Evolutionary conservation across 805 yeast species (phyloP).

Genomic region (Kazachstania psychrophila): DNA sequence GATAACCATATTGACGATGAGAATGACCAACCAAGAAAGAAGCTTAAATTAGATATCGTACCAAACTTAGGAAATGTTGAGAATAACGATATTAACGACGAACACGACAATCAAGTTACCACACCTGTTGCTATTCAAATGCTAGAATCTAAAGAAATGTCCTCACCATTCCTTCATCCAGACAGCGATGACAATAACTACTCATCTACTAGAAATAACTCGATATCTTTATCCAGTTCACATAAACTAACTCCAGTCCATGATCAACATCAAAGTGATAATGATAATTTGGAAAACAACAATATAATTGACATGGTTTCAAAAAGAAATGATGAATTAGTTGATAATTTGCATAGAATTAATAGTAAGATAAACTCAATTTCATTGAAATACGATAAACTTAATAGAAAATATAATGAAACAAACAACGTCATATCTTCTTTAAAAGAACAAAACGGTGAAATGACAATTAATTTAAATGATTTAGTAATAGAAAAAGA

Average conservation of each 20-base stretch:
- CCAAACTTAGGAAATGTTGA: slow-evolving; percentile 13
- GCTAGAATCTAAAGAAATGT: slow-evolving; percentile 10
- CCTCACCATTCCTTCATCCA: slow-evolving; percentile 1
- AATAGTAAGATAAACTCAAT: slow-evolving; percentile 14
- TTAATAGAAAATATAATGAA: slow-evolving; percentile 8
- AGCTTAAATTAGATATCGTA: slow-evolving; percentile 14
- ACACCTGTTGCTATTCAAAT: slow-evolving; percentile 26
- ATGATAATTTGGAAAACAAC: slow-evolving; percentile 3
- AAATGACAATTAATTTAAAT: slow-evolving; percentile 4
- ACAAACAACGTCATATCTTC: slow-evolving; percentile 5
- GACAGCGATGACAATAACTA: not conserved
- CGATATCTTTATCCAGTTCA: slow-evolving; percentile 4
- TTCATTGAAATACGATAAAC: slow-evolving; percentile 11
- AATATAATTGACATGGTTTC: slow-evolving; percentile 8
- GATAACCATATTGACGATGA: slow-evolving; percentile 4
- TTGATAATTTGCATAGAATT: slow-evolving; percentile 13
- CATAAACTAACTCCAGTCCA: slow-evolving; percentile 20
- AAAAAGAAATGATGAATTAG: slow-evolving; percentile 18
- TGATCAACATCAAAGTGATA: slow-evolving; percentile 1
- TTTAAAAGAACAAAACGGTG: slow-evolving; percentile 9
- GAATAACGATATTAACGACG: not conserved
- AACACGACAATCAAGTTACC: not conserved
- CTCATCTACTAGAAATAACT: not conserved
- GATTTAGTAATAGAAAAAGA: slow-evolving; percentile 8
- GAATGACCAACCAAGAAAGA: slow-evolving; percentile 9